Evolutionary conservation across 371 early-diverging fungal genomes (phyloP).

Genomic region (Lichtheimia ornata): DNA sequence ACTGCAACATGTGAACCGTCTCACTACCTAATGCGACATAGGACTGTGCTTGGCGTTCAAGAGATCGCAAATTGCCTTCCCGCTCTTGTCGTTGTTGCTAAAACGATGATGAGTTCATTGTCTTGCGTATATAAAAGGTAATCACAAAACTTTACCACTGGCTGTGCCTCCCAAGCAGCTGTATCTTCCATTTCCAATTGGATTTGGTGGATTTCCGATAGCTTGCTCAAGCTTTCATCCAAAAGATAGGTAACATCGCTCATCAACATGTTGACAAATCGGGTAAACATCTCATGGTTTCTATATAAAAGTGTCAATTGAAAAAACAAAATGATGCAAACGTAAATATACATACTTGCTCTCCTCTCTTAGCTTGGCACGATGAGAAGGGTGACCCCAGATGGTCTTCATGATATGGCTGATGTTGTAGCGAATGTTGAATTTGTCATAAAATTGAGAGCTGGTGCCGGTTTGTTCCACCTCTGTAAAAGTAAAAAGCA

Average conservation of each 20-base stretch:
- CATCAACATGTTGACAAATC: conserved; percentile 93
- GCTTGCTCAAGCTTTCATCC: conserved; percentile 89
- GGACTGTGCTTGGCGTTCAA: conserved; percentile 86
- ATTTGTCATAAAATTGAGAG: conserved; percentile 97
- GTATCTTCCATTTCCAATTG: conserved; percentile 77
- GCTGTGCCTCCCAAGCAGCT: conserved; percentile 54
- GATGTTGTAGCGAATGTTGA: conserved; percentile 95
- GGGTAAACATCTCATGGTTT: conserved; percentile 75
- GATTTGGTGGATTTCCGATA: conserved; percentile 81
- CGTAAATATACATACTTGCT: conserved; percentile 52
- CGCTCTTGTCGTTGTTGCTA: conserved; percentile 70
- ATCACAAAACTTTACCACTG: conserved; percentile 40
- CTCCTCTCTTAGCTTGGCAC: conserved; percentile 55
- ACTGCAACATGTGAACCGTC: conserved; percentile 91
- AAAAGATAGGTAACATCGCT: conserved; percentile 95
- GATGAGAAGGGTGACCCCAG: conserved; percentile 76
- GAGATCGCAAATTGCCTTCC: conserved; percentile 58
- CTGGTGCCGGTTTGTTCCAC: conserved; percentile 93
- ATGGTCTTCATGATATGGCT: conserved; percentile 89
- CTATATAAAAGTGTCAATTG: conserved; percentile 17
- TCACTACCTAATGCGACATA: conserved; percentile 90
- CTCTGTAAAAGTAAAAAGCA: conserved; percentile 42
- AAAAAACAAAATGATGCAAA: not conserved
- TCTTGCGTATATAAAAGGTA: not conserved
- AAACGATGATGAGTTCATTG: not conserved